Base-by-base conservation (phyloP, 805 yeast species). In the Geotrichum ghanense region DNA sequence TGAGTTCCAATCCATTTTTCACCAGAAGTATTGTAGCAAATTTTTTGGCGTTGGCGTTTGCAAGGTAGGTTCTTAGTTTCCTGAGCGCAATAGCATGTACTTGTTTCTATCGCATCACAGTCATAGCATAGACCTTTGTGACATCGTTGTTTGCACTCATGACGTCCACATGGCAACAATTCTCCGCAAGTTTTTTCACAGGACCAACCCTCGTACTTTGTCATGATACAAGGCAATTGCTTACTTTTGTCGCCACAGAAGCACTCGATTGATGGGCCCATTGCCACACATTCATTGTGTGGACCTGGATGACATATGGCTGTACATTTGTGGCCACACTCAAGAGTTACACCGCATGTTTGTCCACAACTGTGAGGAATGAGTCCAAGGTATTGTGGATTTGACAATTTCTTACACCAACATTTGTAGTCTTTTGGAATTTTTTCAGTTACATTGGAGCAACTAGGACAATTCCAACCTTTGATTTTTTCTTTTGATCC, bases 341-440 rank as follows among this genome's bases (percentile, higher is more conserved):
- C 60, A 44, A 81, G 68, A 25, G 75, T 72, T 34, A 69, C 66
- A 44, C 74, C 73, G 66, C 97, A 88, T 0, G 85, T 72, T 58
- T 83, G 88, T 2, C 95, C 95, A 70, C 97, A 89, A 43, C 92
- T 81, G 53, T 88, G 92, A 0, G 96, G 95, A 17, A 70, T 63
- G 55, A 81, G 78, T 1, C 71, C 63, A 66, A 48, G 53, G 45
- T 49, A 51, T 45, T 31, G 51, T 47, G 96, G 96, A 52, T 83
- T 76, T 17, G 75, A 66, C 2, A 73, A 74, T 56, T 84, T 82
- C 1, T 89, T 90, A 69, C 96, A 88, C 97, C 97, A 88, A 59
- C 97, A 88, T 1, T 75, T 75, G 61, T 75, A 81, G 35, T 62
- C 72, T 52, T 63, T 72, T 31, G 85, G 88, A 41, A 74, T 69